A percentile compares a stretch with the other conserved stretches of the same genome.
Evolutionary conservation across 2,329 filamentous ascomycete species (phyloP).

Genomic region (Mycosphaerella arachidis): DNA sequence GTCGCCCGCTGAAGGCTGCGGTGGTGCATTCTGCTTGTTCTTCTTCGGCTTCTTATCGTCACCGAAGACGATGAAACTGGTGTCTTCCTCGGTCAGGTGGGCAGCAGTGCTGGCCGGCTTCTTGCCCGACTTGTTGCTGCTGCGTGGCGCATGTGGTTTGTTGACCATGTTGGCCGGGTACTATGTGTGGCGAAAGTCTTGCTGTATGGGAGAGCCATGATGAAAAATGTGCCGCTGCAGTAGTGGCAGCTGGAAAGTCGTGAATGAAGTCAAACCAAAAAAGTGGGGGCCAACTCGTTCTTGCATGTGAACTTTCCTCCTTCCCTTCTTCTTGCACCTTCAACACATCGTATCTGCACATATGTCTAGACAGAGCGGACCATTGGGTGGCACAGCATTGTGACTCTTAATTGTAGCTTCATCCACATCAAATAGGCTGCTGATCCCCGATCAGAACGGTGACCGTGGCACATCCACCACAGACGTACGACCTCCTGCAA

Average conservation of each 20-base stretch:
- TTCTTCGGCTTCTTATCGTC: slow-evolving; percentile 43
- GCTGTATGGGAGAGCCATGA: neutral
- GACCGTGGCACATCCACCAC: too few relatives aligned
- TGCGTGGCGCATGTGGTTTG: slow-evolving; percentile 46
- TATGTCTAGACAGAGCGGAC: too few relatives aligned
- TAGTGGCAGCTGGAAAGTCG: neutral
- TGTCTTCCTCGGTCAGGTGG: slow-evolving; percentile 43
- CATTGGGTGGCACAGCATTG: too few relatives aligned
- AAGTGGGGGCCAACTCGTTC: neutral
- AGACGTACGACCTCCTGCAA: too few relatives aligned
- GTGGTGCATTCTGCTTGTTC: slow-evolving; percentile 31
- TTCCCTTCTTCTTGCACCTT: too few relatives aligned
- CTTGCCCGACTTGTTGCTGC: slow-evolving; percentile 37
- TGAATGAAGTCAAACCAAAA: neutral
- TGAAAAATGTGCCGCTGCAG: neutral
- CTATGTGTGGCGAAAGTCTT: neutral
- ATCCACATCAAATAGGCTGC: too few relatives aligned
- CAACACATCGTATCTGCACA: too few relatives aligned
- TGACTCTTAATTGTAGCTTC: too few relatives aligned
- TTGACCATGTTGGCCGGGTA: slow-evolving; percentile 39
- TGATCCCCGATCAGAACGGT: too few relatives aligned
- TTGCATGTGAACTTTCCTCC: too few relatives aligned
- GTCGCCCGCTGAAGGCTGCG: slow-evolving; percentile 10
- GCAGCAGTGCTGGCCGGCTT: slow-evolving; percentile 30
- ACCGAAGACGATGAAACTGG: slow-evolving; percentile 47